Evolutionary conservation across 139 green algal genomes (phyloP), one percentile per base, ranked within the genome.

Genomic region (Chlamydomonas eustigma): DNA sequence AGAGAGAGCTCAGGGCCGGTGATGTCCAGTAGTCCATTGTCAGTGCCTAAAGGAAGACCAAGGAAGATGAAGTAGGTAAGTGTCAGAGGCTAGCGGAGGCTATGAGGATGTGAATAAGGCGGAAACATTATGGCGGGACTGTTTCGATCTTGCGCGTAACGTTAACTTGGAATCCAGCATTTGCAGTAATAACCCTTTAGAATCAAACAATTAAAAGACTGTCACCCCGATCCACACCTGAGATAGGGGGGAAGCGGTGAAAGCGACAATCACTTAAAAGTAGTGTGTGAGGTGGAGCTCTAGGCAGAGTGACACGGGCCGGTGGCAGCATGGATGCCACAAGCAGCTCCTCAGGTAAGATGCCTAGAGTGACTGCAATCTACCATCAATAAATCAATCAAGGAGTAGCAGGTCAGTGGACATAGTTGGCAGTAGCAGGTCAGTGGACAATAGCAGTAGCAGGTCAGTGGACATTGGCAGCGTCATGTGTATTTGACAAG

Each of bases 261-360:
- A 74, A 74, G 37, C n/a, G 24, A 38, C 68, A 64, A 38, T 81
- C 86, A 6, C 69, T 68, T 31, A 94, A 85, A 75, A 95, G 73
- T n/a, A 95, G 87, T 0, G 84, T 92, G 68, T 90, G 83, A 1
- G 91, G 83, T 37, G 92, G 92, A 4, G 92, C 92, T 0, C 90
- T 80, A 1, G 92, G 91, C 39, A 95, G 63, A 36, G 77, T 85
- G 1, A 93, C 69, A 8, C 92, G 82, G 8, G 86, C 81, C 24
- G 84, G 88, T 0, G 77, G 79, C n/a, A 78, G 71, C 50, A 96
- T 73, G 0, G 84, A 87, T 24, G 89, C 86, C 24, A 80, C 50
- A n/a, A 95, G 70, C 58, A 91, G 78, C n/a, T 84, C 86, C 74
- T 37, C 4, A n/a, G 68, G 36, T 38, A 74, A 63, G 6, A 74